Percentiles rank a stretch among this genome's conserved stretches.
phyloP scores from a whole-genome alignment of 2,329 filamentous ascomycete genomes.

The Fusarium sp. region DNA sequence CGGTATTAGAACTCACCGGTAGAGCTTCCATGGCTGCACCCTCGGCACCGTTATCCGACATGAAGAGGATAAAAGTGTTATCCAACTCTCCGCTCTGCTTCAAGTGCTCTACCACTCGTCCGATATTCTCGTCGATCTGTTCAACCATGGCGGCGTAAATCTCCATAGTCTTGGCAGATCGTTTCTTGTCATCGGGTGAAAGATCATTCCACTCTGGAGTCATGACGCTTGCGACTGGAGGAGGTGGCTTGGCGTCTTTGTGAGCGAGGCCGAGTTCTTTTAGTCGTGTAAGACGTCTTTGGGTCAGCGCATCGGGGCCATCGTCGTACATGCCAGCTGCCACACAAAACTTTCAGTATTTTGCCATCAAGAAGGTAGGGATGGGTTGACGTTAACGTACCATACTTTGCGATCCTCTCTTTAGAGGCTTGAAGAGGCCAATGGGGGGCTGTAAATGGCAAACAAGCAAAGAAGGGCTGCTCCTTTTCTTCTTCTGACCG shows the following conservation, averaged over 20 bases:
- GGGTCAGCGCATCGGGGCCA: conserved; percentile 60
- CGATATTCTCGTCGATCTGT: neutral
- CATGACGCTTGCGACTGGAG: neutral
- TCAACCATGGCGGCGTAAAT: neutral
- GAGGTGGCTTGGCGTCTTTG: neutral
- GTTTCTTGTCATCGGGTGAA: neutral
- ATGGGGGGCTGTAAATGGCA: conserved; percentile 15
- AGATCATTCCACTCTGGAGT: neutral
- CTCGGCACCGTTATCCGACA: neutral
- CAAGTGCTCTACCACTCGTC: neutral
- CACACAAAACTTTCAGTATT: neutral
- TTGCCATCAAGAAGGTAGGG: neutral
- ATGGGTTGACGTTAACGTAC: neutral
- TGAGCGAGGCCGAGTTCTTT: neutral
- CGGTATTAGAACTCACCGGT: neutral
- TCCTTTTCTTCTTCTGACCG: conserved; percentile 49
- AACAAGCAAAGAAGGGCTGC: conserved; percentile 12
- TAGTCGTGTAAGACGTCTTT: neutral
- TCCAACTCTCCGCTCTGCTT: neutral
- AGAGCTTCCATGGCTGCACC: neutral
- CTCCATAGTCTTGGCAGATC: neutral
- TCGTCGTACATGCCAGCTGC: conserved; percentile 49
- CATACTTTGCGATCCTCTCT: conserved; percentile 11
- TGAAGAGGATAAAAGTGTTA: neutral
- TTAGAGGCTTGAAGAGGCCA: conserved; percentile 20